phyloP scores from a whole-genome alignment of 2,329 filamentous ascomycete genomes.

The Pseudogymnoascus sp. region DNA sequence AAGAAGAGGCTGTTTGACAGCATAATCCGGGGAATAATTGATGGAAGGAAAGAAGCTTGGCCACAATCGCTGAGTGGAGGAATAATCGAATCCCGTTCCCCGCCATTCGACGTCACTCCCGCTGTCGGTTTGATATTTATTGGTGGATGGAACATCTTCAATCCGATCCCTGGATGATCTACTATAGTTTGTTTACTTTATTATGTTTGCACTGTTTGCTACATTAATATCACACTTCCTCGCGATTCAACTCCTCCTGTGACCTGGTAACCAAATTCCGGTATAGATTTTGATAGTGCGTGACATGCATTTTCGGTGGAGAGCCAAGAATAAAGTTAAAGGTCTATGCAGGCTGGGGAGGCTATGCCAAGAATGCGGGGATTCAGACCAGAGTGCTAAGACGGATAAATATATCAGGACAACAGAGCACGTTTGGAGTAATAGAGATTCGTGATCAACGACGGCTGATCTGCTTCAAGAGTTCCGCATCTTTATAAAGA shows the following conservation, averaged over 20 bases:
- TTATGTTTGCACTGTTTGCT: slow-evolving; percentile 1
- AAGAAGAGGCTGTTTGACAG: neutral
- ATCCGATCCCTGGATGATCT: neutral
- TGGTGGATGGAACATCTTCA: slow-evolving; percentile 2
- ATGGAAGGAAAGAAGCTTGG: neutral
- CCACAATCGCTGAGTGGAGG: neutral
- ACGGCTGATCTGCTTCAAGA: neutral
- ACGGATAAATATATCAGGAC: neutral
- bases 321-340: neutral
- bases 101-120: neutral
- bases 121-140: neutral
- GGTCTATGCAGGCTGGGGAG: neutral
- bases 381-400: neutral
- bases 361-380: neutral
- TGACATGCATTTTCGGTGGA: neutral
- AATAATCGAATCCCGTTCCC: neutral
- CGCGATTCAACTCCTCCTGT: neutral
- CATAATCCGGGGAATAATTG: neutral
- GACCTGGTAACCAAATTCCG: neutral
- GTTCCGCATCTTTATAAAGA: neutral
- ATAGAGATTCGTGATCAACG: neutral
- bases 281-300: neutral
- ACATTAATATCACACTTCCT: neutral
- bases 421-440: neutral
- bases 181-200: neutral